Conservation (phyloP, 495 filamentous ascomycete species). For the Xylaria cubensis region DNA sequence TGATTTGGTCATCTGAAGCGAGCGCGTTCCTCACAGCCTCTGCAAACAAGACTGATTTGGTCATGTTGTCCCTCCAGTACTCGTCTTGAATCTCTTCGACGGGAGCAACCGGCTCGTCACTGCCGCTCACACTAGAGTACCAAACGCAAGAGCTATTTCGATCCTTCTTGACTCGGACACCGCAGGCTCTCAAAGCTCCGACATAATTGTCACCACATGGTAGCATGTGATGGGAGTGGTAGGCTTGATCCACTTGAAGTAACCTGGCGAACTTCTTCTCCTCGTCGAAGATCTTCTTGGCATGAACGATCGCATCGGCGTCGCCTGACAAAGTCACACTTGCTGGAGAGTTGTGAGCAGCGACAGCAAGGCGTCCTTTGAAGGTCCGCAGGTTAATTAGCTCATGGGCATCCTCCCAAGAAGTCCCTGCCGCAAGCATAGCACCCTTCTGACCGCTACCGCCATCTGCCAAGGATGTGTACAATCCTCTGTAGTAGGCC, state of each 20-base stretch:
- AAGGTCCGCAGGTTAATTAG: slow-evolving; percentile 44
- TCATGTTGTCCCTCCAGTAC: slow-evolving; percentile 58
- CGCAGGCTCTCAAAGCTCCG: slow-evolving; percentile 26
- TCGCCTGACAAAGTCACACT: slow-evolving; percentile 59
- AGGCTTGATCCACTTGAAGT: slow-evolving; percentile 59
- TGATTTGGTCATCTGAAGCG: slow-evolving; percentile 15
- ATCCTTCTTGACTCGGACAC: slow-evolving; percentile 23
- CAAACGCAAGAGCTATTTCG: slow-evolving; percentile 38
- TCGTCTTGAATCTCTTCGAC: slow-evolving; percentile 26
- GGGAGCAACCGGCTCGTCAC: slow-evolving; percentile 26
- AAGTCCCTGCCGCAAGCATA: slow-evolving; percentile 60
- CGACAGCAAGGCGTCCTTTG: slow-evolving; percentile 42
- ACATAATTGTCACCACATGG: slow-evolving; percentile 42
- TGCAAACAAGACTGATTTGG: slow-evolving; percentile 56
- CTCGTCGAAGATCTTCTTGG: slow-evolving; percentile 50
- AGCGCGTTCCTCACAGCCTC: slow-evolving; percentile 46
- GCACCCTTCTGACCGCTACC: slow-evolving; percentile 43
- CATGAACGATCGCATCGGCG: slow-evolving; percentile 39
- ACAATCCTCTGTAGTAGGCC: slow-evolving; percentile 58
- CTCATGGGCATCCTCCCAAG: slow-evolving; percentile 48
- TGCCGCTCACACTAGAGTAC: slow-evolving; percentile 36
- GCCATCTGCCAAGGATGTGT: slow-evolving; percentile 32
- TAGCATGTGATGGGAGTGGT: slow-evolving; percentile 61
- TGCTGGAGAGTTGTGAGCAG: slow-evolving; percentile 53
- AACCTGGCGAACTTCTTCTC: slow-evolving; percentile 49